Evolutionary conservation across 768 basidiomycete genomes (phyloP), one percentile per base, ranked within the genome.

Genomic region (Kwoniella mangroviensis): DNA sequence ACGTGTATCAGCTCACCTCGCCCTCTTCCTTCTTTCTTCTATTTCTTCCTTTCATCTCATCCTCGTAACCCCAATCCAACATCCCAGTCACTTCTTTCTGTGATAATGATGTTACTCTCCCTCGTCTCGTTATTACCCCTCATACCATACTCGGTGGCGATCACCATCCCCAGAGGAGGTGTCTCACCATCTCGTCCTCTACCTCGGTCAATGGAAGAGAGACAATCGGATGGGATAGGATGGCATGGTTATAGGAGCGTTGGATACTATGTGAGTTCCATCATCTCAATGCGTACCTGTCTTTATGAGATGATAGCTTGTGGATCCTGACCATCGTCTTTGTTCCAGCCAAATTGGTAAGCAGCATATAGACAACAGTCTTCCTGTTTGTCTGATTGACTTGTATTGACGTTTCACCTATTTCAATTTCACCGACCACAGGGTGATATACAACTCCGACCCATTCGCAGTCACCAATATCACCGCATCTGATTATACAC

Each of bases 401-500:
- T 24, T 7, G 34, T 59, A 9, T 26, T 19, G 10, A 5, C 21
- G 9, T 9, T 64, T n/a, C n/a, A n/a, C n/a, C n/a, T n/a, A n/a
- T n/a, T n/a, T n/a, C n/a, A n/a, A n/a, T n/a, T n/a, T n/a, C n/a
- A n/a, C n/a, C n/a, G n/a, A n/a, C n/a, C n/a, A n/a, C n/a, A 62
- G 66, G 66, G 57, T 51, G 12, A 60, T 67, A 26, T 67, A 67
- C 66, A 22, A 42, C 22, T n/a, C 43, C 3, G 58, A 59, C 34
- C 17, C 26, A 13, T 67, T 60, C 66, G 45, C 53, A 24, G 58
- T 67, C 34, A 67, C 58, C n/a, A 54, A 88, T 56, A 93, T 98
- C 71, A 95, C 94, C 12, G 88, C 83, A 2, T 82, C 91, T n/a
- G 90, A 95, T 80, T 87, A 98, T 75, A 98, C 96, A 34, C 94